phyloP scores from a whole-genome alignment of 2,329 filamentous ascomycete genomes.

The Trichoderma sp. region DNA sequence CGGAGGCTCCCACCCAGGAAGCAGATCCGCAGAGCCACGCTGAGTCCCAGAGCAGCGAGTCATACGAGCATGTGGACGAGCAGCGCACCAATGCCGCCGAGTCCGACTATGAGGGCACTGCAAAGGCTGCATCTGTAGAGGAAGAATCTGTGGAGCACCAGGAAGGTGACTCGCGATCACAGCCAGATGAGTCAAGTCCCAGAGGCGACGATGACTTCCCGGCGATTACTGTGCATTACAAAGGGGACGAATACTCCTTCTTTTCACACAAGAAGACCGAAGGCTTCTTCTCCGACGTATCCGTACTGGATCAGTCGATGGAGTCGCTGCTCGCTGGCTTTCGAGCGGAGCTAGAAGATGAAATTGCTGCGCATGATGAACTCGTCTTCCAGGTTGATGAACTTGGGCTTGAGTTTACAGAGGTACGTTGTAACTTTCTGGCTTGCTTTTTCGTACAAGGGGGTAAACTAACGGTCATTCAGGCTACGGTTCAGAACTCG shows the following conservation, averaged over 20 bases:
- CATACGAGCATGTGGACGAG: conserved; percentile 1
- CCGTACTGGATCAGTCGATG: conserved; percentile 49
- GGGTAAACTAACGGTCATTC: conserved; percentile 33
- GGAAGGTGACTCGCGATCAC: conserved; percentile 24
- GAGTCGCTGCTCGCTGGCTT: conserved; percentile 49
- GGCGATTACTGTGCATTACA: conserved; percentile 48
- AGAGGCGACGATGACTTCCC: conserved; percentile 36
- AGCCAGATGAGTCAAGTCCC: conserved; percentile 10
- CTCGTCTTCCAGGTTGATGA: conserved; percentile 56
- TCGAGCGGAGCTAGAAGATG: conserved; percentile 50
- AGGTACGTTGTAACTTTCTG: conserved; percentile 43
- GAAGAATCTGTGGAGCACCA: conserved; percentile 26
- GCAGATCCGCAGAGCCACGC: neutral
- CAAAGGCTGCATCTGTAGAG: conserved; percentile 28
- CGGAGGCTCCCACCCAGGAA: neutral
- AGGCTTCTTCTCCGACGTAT: conserved; percentile 50
- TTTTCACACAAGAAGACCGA: conserved; percentile 41
- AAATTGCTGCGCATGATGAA: conserved; percentile 51
- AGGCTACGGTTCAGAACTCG: conserved; percentile 44
- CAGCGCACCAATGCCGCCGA: conserved; percentile 42
- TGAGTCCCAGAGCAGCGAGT: conserved; percentile 27
- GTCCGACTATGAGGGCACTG: conserved; percentile 40
- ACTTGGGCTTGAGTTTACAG: conserved; percentile 56
- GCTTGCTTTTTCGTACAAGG: neutral
- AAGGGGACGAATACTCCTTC: conserved; percentile 48